These are phyloP conservation scores for Venturia aucupariae DNA, from an alignment of 2,329 filamentous ascomycete genomes.

Conservation along the genomic window DNA sequence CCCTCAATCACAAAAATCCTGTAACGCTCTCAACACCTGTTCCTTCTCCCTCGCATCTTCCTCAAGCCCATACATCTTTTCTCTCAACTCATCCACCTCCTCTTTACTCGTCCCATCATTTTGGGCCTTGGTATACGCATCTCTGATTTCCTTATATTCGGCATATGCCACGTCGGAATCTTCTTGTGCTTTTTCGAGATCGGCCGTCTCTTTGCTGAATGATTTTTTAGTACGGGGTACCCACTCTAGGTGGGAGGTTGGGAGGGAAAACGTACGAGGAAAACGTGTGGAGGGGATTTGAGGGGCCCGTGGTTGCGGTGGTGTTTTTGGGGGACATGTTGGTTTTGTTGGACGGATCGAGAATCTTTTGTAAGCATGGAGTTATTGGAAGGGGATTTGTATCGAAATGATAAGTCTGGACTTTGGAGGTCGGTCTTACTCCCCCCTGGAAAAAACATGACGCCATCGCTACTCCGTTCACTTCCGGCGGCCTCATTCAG, in stretches of 20 bases:
- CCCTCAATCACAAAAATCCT: slow-evolving; percentile 4
- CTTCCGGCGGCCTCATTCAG: background rate
- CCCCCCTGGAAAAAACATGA: too few species aligned
- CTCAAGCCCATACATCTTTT: background rate
- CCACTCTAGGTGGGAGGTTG: too few species aligned
- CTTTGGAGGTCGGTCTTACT: too few species aligned
- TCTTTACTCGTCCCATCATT: background rate
- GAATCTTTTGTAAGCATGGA: too few species aligned
- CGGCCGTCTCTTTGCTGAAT: background rate
- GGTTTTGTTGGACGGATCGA: background rate
- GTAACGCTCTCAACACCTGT: background rate
- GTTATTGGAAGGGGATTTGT: too few species aligned
- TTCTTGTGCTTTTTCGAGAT: background rate
- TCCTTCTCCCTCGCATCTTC: background rate
- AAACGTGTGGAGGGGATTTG: background rate
- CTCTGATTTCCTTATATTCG: background rate
- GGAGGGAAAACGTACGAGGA: background rate
- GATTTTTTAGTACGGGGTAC: background rate
- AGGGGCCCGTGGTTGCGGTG: background rate
- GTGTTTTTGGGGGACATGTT: background rate
- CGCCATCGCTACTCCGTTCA: background rate
- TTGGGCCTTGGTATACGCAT: background rate
- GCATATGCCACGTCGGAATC: background rate
- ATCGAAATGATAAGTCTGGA: too few species aligned
- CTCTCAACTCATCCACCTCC: background rate